A percentile compares a stretch with the other conserved stretches of the same genome.
Evolutionary conservation across 352 stramenopile species (phyloP).

Genomic region (Globisporangium mamillatum): DNA sequence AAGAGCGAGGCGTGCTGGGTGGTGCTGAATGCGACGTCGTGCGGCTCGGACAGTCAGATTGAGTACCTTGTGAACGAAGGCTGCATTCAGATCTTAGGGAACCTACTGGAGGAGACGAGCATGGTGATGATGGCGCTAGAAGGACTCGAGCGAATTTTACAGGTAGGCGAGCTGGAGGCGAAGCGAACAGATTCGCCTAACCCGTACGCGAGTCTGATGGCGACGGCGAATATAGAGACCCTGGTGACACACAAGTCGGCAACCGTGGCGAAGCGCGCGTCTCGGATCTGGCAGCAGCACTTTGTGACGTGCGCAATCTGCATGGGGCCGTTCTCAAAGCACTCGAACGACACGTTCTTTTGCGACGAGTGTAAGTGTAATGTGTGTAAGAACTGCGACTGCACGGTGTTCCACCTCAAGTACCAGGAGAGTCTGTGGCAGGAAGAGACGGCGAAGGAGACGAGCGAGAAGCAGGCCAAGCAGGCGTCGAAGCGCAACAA

Average conservation of each 20-base stretch:
- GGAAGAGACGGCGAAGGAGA: constrained; percentile 92
- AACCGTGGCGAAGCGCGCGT: constrained; percentile 94
- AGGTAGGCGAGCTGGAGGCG: constrained; percentile 91
- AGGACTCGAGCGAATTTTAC: constrained; percentile 95
- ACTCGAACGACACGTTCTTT: constrained; percentile 94
- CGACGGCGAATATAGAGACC: constrained; percentile 90
- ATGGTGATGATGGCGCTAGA: constrained; percentile 99
- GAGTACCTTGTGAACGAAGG: constrained; percentile 87
- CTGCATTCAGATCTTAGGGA: constrained; percentile 85
- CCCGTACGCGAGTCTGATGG: constrained; percentile 89
- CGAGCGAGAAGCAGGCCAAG: constrained; percentile 86
- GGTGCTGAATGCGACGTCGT: constrained; percentile 97
- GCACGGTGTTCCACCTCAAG: constrained; percentile 96
- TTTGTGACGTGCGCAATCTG: constrained; percentile 98
- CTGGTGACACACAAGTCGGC: constrained; percentile 93
- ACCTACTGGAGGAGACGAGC: constrained; percentile 93
- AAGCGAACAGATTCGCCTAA: constrained; percentile 84
- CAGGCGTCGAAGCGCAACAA: constrained; percentile 85
- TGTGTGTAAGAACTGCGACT: constrained; percentile 97
- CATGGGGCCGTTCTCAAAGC: constrained; percentile 93
- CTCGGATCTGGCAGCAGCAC: constrained; percentile 97
- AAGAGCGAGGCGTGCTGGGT: constrained; percentile 98
- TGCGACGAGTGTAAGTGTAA: constrained; percentile 98
- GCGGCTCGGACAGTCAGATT: constrained; percentile 95
- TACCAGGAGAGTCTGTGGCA: constrained; percentile 96